Evolutionary conservation across 108 stramenopile genomes (phyloP), one percentile per base, ranked within the genome.

Genomic region (Pseudonitzschia pungens): DNA sequence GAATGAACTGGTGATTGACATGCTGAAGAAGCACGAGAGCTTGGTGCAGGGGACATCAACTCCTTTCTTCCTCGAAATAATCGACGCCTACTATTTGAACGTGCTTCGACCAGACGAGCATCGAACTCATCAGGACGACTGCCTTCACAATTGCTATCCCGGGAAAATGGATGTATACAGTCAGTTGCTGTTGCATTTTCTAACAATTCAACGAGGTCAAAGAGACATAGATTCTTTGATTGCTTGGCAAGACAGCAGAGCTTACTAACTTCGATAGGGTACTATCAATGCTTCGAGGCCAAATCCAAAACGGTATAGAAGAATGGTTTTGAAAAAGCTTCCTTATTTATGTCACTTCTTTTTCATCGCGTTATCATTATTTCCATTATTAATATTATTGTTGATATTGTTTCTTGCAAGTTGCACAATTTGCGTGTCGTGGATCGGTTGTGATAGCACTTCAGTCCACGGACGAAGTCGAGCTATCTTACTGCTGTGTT

Each of bases 101-200:
- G 72, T 85, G 15, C 56, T 70, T 27, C 75, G 81, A 32, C 84
- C 81, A 15, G 81, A 85, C 56, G 58, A 75, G 27, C 84, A 85
- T 68, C 73, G 80, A 9, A 27, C 70, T 16, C 73, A 71, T 43
- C 67, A 73, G 32, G 71, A 62, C 4, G 81, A 85, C 48, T 85
- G 84, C 59, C 58, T 85, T 55, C 84, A 85, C 74, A 85, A 72
- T 59, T 85, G 81, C 57, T 77, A 75, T 67, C 84, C 81, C 1
- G 78, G 84, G 7, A 82, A 82, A 62, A 79, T 76, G 75, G 81
- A 82, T 70, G 81, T 79, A 4, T 82, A 85, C 51, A 81, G 45
- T 55, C 74, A 71, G 43, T 28, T 79, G 59, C 54, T 85, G 33
- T 54, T 77, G 2, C 81, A 85, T 62, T 81, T 69, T 52, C 56